Conservation (phyloP, 495 filamentous ascomycete species). For the Aspergillus baeticus region DNA sequence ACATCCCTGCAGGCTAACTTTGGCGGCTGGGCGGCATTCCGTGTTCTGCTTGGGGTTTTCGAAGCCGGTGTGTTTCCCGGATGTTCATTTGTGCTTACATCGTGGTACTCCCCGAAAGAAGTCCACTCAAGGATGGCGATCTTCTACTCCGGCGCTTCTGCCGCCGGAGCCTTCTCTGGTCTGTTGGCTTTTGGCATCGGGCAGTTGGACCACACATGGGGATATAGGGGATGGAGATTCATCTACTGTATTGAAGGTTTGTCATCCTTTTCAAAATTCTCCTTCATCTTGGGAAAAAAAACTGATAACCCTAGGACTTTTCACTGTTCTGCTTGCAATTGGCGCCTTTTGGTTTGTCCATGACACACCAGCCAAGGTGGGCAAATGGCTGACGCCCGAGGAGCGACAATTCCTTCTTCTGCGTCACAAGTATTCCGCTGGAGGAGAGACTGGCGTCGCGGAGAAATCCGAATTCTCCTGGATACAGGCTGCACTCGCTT, state of each 20-base stretch:
- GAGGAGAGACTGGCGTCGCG: not conserved
- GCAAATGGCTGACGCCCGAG: conserved; percentile 61
- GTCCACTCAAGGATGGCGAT: conserved; percentile 83
- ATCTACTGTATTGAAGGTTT: conserved; percentile 65
- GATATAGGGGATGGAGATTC: conserved; percentile 85
- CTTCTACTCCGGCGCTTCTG: conserved; percentile 77
- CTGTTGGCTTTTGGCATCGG: conserved; percentile 78
- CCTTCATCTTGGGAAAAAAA: not conserved
- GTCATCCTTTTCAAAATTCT: not conserved
- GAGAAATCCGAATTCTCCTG: not conserved
- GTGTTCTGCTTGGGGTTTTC: conserved; percentile 78
- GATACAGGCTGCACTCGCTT: not conserved
- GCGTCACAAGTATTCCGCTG: not conserved
- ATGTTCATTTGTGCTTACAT: conserved; percentile 50
- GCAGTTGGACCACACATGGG: conserved; percentile 60
- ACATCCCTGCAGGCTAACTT: conserved; percentile 75
- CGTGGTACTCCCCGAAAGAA: conserved; percentile 84
- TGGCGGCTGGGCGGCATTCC: conserved; percentile 67
- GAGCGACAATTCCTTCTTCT: conserved; percentile 64
- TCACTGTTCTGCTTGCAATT: conserved; percentile 68
- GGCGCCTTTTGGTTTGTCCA: conserved; percentile 77
- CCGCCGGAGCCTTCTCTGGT: conserved; percentile 84
- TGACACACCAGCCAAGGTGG: conserved; percentile 58
- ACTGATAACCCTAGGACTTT: conserved; percentile 8
- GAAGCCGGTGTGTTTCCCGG: conserved; percentile 81